These are phyloP conservation scores for Tricholoma sp. DNA, from an alignment of 768 basidiomycete species.

Conservation along the genomic window DNA sequence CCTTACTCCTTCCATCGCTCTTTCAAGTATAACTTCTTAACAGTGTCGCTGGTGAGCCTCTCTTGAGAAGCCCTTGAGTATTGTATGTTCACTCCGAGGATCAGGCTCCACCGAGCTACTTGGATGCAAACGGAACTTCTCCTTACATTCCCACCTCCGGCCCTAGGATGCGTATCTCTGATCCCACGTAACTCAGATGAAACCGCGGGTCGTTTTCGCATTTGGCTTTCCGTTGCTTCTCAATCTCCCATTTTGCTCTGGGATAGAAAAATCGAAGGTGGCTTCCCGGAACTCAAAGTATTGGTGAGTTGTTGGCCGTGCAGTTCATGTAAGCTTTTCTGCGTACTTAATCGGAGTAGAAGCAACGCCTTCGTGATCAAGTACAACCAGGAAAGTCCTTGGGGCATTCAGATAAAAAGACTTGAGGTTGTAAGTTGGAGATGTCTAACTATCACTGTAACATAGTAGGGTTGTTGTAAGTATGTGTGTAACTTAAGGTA, in stretches of 20 bases:
- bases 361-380: slow-evolving; percentile 81
- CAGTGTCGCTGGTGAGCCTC: slow-evolving; percentile 75
- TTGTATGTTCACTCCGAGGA: slow-evolving; percentile 4
- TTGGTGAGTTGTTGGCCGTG: slow-evolving; percentile 45
- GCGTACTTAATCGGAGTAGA: slow-evolving; percentile 39
- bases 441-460: not conserved
- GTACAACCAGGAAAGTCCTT: slow-evolving; percentile 77
- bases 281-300: slow-evolving; percentile 87
- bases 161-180: slow-evolving; percentile 60
- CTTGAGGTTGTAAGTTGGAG: not conserved
- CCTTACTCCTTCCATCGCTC: not conserved
- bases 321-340: not conserved
- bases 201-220: slow-evolving; percentile 84
- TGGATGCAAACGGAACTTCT: slow-evolving; percentile 95
- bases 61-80: not conserved
- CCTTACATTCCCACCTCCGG: slow-evolving; percentile 83
- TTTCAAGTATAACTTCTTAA: not conserved
- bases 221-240: slow-evolving; percentile 62
- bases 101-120: slow-evolving; percentile 85
- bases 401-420: slow-evolving; percentile 81
- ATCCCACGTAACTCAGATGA: slow-evolving; percentile 75
- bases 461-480: not conserved
- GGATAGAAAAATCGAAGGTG: slow-evolving; percentile 89
- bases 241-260: slow-evolving; percentile 54
- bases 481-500: not conserved